Evolutionary conservation across 2,329 filamentous ascomycete genomes (phyloP), one percentile per base, ranked within the genome.

Genomic region (Grosmannia huntii): DNA sequence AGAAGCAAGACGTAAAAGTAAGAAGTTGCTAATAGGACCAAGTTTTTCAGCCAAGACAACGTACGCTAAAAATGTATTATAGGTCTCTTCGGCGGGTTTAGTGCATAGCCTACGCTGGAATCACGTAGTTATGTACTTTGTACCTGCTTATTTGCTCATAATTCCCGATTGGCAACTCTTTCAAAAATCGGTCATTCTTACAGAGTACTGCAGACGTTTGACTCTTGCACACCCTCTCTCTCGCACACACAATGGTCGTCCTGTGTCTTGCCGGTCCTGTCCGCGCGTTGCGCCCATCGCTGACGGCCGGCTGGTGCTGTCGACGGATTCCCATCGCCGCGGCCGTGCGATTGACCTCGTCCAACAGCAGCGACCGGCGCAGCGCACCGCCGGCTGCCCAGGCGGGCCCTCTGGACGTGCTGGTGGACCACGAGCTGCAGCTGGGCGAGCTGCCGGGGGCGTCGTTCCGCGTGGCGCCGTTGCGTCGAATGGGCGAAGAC

Each of bases 381-480:
- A 25, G 12, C n/a, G 19, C 16, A 19, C 12, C 11, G 3, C 41
- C n/a, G 16, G 11, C 25, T 19, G 38, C 5, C 61, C 21, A 60
- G 41, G 63, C 64, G 46, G 62, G 58, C 53, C 64, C 65, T 44
- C 62, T 63, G 53, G 59, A 66, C 59, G 61, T 65, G 9, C 60
- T 78, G 60, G 60, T 64, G 21, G 54, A 64, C 50, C 59, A 62
- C 46, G 89, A 96, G 65, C 79, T 95, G 61, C 84, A 77, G 51
- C 88, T 94, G 66, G 90, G 90, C 68, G 90, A 96, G 77, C 83
- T 96, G 67, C 84, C 95, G 70, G 90, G 90, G 64, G 88, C 86
- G 62, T 81, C 82, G 60, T 96, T 97, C 75, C 87, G 83, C 70
- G 85, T 97, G 67, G 89, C 95, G 77, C 94, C 94, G n/a, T 73